Evolutionary conservation across 768 basidiomycete genomes (phyloP).

Genomic region (Russula abietina): DNA sequence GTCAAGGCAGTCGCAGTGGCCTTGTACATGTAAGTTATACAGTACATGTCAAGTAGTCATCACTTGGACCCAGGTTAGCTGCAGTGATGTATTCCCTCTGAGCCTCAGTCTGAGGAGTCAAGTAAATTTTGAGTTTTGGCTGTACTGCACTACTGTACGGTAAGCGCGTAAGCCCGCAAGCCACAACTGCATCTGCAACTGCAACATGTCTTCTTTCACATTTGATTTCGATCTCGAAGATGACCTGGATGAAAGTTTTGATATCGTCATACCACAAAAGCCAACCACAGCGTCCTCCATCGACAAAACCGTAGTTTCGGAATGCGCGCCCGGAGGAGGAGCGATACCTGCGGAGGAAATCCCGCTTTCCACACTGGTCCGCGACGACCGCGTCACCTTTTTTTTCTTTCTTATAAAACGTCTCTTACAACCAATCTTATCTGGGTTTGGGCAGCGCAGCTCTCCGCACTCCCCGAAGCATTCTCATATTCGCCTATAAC

Average conservation of each 20-base stretch:
- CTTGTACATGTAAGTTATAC: too few relatives aligned
- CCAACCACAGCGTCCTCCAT: not conserved
- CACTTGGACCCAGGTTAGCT: too few relatives aligned
- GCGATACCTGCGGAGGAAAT: conserved; percentile 12
- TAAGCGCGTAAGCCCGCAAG: too few relatives aligned
- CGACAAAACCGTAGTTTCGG: not conserved
- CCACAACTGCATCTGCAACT: too few relatives aligned
- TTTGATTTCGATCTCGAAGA: conserved; percentile 63
- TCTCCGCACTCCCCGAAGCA: conserved; percentile 58
- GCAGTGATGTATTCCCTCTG: too few relatives aligned
- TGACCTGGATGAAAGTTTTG: conserved; percentile 30
- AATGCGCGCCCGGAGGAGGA: not conserved
- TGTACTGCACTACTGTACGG: too few relatives aligned
- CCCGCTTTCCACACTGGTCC: conserved; percentile 31
- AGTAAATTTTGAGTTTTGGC: too few relatives aligned
- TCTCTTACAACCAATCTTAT: not conserved
- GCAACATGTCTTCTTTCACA: conserved; percentile 40
- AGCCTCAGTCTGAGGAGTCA: too few relatives aligned
- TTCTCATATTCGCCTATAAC: conserved; percentile 77
- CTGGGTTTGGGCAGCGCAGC: conserved; percentile 38
- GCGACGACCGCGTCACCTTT: conserved; percentile 12
- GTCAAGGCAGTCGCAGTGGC: too few relatives aligned
- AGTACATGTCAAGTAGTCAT: too few relatives aligned
- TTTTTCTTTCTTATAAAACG: too few relatives aligned
- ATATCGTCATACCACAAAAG: not conserved